Evolutionary conservation across 2,329 filamentous ascomycete species (phyloP).

Genomic region (Endocalyx cinctus): DNA sequence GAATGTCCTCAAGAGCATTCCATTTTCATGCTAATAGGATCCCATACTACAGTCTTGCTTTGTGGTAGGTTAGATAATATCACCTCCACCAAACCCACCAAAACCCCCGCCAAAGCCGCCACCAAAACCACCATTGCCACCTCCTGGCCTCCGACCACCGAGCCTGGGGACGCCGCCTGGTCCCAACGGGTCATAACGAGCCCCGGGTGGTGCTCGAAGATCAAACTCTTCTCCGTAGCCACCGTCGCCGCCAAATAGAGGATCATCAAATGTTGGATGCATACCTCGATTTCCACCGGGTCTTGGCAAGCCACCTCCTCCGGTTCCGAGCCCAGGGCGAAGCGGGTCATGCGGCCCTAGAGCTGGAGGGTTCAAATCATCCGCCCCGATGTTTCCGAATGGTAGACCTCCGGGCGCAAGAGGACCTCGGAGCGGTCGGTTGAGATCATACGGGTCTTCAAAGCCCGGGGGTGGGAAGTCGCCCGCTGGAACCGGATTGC

Average conservation of each 20-base stretch:
- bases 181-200: slow-evolving; percentile 84
- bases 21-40: too few relatives aligned
- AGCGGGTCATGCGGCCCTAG: slow-evolving; percentile 83
- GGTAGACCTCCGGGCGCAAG: slow-evolving; percentile 46
- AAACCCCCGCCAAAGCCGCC: slow-evolving; percentile 31
- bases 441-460: slow-evolving; percentile 86
- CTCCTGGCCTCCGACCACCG: slow-evolving; percentile 35
- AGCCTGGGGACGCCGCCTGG: slow-evolving; percentile 54
- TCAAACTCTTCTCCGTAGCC: slow-evolving; percentile 51
- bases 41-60: too few relatives aligned
- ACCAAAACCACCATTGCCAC: slow-evolving; percentile 30
- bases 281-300: slow-evolving; percentile 71
- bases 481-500: slow-evolving; percentile 60
- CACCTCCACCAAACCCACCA: slow-evolving; percentile 22
- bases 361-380: slow-evolving; percentile 83
- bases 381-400: slow-evolving; percentile 66
- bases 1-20: too few relatives aligned
- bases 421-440: slow-evolving; percentile 55
- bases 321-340: slow-evolving; percentile 59
- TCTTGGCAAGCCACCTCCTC: slow-evolving; percentile 52
- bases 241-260: slow-evolving; percentile 64
- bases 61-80: slow-evolving; percentile 26
- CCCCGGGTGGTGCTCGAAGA: slow-evolving; percentile 76
- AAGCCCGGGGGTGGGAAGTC: slow-evolving; percentile 86
- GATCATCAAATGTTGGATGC: slow-evolving; percentile 94